These are phyloP conservation scores for Wallacemonas sp. DNA, from an alignment of 208 protist genomes.

Conservation along the genomic window DNA sequence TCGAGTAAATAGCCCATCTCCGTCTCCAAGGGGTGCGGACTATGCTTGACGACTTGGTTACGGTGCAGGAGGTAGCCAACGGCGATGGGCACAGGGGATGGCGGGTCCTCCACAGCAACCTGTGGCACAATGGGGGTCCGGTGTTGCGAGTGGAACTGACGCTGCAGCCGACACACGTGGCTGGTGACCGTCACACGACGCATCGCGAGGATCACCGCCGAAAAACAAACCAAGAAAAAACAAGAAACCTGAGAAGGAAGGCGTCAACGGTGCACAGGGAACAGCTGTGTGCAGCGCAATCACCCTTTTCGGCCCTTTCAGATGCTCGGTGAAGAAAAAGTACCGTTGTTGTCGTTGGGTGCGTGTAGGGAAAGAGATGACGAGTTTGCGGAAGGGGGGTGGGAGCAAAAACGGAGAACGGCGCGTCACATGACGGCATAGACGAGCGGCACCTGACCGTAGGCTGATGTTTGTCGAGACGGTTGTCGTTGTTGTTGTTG, in stretches of 20 bases:
- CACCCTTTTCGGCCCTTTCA: too few relatives aligned
- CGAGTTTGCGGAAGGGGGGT: too few relatives aligned
- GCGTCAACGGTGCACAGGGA: too few relatives aligned
- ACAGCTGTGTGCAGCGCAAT: too few relatives aligned
- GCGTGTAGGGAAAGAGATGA: too few relatives aligned
- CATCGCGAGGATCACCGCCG: background rate
- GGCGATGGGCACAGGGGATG: constrained; percentile 18
- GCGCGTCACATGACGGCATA: too few relatives aligned
- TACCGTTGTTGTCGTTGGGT: too few relatives aligned
- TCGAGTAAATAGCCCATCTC: constrained; percentile 76
- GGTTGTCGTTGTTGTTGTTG: too few relatives aligned
- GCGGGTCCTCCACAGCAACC: constrained; percentile 29
- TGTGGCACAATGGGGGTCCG: constrained; percentile 78
- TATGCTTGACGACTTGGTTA: constrained; percentile 74
- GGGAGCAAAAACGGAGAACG: too few relatives aligned
- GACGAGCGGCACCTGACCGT: too few relatives aligned
- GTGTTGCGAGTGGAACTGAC: constrained; percentile 72
- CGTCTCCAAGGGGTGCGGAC: constrained; percentile 69
- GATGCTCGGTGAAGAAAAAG: too few relatives aligned
- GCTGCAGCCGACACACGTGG: background rate
- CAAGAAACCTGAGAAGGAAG: background rate
- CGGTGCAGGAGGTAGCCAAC: constrained; percentile 78
- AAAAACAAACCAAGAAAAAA: background rate
- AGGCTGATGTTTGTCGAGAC: too few relatives aligned
- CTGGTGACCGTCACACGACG: background rate